Conservation (phyloP, 352 stramenopile species). For the Pilasporangium apinafurcum region DNA sequence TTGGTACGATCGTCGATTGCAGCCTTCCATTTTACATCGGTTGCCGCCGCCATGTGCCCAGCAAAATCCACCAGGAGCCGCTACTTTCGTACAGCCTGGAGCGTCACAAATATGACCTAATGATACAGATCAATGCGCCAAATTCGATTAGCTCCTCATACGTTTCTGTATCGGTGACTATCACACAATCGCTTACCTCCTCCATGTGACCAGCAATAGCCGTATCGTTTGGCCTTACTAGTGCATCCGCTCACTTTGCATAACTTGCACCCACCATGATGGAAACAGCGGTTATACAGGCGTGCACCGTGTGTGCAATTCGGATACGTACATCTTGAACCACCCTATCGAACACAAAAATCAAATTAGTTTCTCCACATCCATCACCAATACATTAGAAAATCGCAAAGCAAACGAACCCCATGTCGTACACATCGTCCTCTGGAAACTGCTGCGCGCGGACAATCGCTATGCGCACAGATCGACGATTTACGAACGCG, state of each 20-base stretch:
- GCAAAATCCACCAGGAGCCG: conserved; percentile 59
- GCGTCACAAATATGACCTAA: conserved; percentile 46
- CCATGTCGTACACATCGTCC: conserved; percentile 48
- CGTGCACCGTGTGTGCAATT: conserved; percentile 52
- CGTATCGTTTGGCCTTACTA: conserved; percentile 64
- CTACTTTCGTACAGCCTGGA: conserved; percentile 48
- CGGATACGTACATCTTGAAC: conserved; percentile 47
- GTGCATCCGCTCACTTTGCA: conserved; percentile 60
- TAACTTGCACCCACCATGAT: conserved; percentile 57
- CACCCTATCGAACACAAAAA: conserved; percentile 13
- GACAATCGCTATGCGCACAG: conserved; percentile 46
- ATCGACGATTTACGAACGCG: conserved; percentile 53
- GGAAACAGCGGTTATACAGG: conserved; percentile 61
- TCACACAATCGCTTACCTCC: conserved; percentile 18
- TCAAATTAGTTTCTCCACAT: not conserved
- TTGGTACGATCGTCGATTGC: conserved; percentile 63
- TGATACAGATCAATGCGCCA: not conserved
- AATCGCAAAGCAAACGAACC: conserved; percentile 1
- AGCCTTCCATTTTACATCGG: conserved; percentile 59
- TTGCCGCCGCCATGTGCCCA: conserved; percentile 67
- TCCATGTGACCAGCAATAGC: conserved; percentile 67
- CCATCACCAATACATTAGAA: not conserved
- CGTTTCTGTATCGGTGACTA: no score
- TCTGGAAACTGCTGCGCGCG: conserved; percentile 40
- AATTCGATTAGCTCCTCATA: no score